Base-by-base conservation (phyloP, 140 eudicot species). In the Eryngium alpinum region DNA sequence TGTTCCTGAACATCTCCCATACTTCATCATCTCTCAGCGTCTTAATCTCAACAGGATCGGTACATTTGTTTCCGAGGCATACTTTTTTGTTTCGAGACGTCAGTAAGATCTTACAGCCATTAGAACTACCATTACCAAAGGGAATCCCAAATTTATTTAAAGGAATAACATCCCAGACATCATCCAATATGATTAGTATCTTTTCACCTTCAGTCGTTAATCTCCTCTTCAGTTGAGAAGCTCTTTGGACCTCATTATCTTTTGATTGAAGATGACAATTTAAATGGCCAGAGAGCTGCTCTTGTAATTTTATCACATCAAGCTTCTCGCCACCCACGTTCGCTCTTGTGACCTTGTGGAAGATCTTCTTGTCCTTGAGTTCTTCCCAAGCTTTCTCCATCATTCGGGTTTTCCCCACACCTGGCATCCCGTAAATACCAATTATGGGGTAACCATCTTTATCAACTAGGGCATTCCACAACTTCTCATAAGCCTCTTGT, bases 341-440 rank as follows among this genome's bases (percentile, higher is more conserved):
- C 17, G 63, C 80, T 43, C 56, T 24, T 14, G 76, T 38, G 13
- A 75, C 81, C 65, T 49, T 31, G 11, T 75, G 32, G 34, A 82
- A 82, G n/a, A 81, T 15, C 33, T 57, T 44, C 70, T 82, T 16
- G 32, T 28, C 28, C 27, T 33, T 59, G 17, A 65, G 50, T 46
- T 44, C 16, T 63, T 44, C 62, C 16, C 50, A 43, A 16, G 63
- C 25, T 44, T 82, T 67, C 27, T 46, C 78, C 62, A 76, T 72
- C 81, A 82, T 28, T 63, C 38, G 75, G 6, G 85, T 74, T 74
- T 82, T 82, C 18, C 85, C 85, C 6, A 62, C 53, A 49, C 84
- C 84, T 56, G 73, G 66, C 80, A 81, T 72, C 17, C 84, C 84
- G 15, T 21, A 28, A 18, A 81, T 60, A 12, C 84, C 84, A 72